phyloP scores from a whole-genome alignment of 1,139 yeast species.

The Suhomyces anneliseae region DNA sequence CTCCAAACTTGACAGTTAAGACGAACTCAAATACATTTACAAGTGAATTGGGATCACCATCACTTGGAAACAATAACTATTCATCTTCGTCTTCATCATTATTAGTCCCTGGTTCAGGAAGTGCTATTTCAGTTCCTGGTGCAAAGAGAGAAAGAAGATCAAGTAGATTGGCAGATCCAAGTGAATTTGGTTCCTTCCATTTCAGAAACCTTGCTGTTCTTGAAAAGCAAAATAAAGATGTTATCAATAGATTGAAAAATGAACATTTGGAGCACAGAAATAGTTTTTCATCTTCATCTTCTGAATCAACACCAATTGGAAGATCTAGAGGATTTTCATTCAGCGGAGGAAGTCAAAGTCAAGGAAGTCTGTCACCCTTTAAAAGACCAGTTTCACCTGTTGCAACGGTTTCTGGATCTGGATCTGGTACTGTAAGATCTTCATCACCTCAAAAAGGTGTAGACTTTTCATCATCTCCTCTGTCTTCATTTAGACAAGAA shows the following conservation, averaged over 20 bases:
- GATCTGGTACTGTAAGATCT: constrained; percentile 16
- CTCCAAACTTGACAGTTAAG: constrained; percentile 1
- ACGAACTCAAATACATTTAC: constrained; percentile 12
- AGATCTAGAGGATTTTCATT: constrained; percentile 45
- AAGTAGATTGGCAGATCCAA: constrained; percentile 66
- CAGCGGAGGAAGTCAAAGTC: constrained; percentile 17
- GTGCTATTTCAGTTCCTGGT: constrained; percentile 2
- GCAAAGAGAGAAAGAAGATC: constrained; percentile 63
- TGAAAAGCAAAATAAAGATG: constrained; percentile 93
- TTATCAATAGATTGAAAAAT: constrained; percentile 77
- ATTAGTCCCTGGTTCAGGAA: constrained; percentile 13
- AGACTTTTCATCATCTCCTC: constrained; percentile 21
- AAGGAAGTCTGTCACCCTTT: constrained; percentile 30
- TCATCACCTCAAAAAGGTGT: constrained; percentile 27
- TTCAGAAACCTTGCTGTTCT: constrained; percentile 86
- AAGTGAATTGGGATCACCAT: constrained; percentile 22
- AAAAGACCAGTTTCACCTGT: constrained; percentile 36
- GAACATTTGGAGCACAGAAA: constrained; percentile 68
- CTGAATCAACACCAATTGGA: constrained; percentile 39
- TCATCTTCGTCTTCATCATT: constrained; percentile 14
- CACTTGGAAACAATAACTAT: constrained; percentile 9
- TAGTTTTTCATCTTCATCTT: constrained; percentile 45
- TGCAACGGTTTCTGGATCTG: constrained; percentile 9
- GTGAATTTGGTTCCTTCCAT: constrained; percentile 91
- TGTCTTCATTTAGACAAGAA: constrained; percentile 27